Evolutionary conservation across 2,329 filamentous ascomycete genomes (phyloP), one percentile per base, ranked within the genome.

Genomic region (Paraphoma sp.): DNA sequence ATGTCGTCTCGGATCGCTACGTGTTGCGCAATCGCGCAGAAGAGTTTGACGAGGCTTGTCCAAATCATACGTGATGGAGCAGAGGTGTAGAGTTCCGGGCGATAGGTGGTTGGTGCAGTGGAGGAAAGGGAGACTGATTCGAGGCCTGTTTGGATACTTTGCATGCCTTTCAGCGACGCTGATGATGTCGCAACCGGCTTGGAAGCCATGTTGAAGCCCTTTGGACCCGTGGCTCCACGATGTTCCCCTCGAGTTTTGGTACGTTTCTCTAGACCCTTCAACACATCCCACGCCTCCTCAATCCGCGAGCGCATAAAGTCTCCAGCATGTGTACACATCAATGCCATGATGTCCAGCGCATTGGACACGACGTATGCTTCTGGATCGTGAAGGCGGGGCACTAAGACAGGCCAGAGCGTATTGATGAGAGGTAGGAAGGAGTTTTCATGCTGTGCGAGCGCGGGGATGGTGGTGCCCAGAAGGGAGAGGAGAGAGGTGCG

Each of bases 361-460:
- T 88, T 86, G 8, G 89, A 84, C 2, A 85, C 84, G 9, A 97
- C 85, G 69, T 87, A 90, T 0, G 86, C 79, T 73, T 92, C 88
- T 4, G 78, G 62, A 61, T 92, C 90, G 62, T 87, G 85, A 6
- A 92, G 80, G 23, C 88, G 83, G n/a, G 83, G 81, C 1, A 89
- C 79, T 5, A 97, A 80, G 6, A 96, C 89, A 0, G 93, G 93
- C 94, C 94, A 99, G 7, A 98, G 81, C 3, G 90, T 89, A 75
- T 98, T 95, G 65, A 98, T 87, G 0, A 98, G 83, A 0, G 95
- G 95, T 1, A 99, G 79, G 72, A 97, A 97, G 0, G 87, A 86
- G 59, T 93, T 88, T 71, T 97, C 90, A 63, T 97, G 88, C 3
- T 82, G 82, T 0, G 89, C 86, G 3, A 99, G 84, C 0, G 90